A percentile compares a stretch with the other conserved stretches of the same genome.
Evolutionary conservation across 2,329 filamentous ascomycete species (phyloP).

Genomic region (Stagonosporopsis chrysanthemi): DNA sequence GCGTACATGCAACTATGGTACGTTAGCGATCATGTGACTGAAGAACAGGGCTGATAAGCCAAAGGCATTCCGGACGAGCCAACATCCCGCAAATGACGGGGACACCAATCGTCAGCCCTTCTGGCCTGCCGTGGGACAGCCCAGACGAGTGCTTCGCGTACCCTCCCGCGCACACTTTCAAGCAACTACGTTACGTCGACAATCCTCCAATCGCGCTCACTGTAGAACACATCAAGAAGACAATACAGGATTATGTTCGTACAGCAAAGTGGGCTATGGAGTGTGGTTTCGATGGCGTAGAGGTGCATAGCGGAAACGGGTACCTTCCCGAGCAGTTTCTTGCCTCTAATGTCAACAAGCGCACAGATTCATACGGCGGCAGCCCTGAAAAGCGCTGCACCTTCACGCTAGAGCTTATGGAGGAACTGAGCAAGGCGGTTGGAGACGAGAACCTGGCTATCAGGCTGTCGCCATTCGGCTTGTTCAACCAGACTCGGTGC

Average conservation of each 20-base stretch:
- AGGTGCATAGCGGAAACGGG: conserved; percentile 59
- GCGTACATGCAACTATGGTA: conserved; percentile 54
- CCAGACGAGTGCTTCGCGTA: conserved; percentile 49
- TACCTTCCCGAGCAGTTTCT: conserved; percentile 62
- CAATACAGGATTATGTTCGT: conserved; percentile 53
- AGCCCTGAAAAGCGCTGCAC: conserved; percentile 59
- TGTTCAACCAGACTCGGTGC: conserved; percentile 61
- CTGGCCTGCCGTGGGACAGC: conserved; percentile 57
- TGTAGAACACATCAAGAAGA: conserved; percentile 55
- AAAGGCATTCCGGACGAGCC: conserved; percentile 54
- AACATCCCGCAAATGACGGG: conserved; percentile 52
- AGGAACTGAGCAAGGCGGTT: conserved; percentile 31
- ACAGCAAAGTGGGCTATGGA: conserved; percentile 62
- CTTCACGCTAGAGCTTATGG: conserved; percentile 63
- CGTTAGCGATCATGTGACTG: background rate
- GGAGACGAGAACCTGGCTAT: conserved; percentile 40
- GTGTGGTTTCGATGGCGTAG: conserved; percentile 63
- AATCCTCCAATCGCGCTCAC: conserved; percentile 48
- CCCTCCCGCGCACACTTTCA: conserved; percentile 34
- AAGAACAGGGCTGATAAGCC: background rate
- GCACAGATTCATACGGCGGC: conserved; percentile 60
- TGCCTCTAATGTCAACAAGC: conserved; percentile 57
- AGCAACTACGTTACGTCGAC: conserved; percentile 43
- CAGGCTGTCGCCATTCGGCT: conserved; percentile 49
- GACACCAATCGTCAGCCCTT: conserved; percentile 49